These are phyloP conservation scores for Citrus cavaleriei DNA, from an alignment of 345 rosid genomes.

Conservation along the genomic window DNA sequence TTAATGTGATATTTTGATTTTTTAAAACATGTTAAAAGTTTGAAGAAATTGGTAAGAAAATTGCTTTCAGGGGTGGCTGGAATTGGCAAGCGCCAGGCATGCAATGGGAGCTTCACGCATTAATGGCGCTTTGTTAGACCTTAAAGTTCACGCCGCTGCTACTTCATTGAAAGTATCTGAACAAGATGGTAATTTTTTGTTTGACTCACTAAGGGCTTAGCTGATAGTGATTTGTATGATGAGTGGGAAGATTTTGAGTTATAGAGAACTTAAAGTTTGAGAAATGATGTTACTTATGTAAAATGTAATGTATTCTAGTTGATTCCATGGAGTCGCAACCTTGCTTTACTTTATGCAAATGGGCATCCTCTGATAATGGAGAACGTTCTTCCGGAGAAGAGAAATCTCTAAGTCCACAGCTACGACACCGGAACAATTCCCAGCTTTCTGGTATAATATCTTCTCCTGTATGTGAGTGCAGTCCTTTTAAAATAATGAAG, in stretches of 20 bases:
- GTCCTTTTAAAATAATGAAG: not conserved
- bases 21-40: not conserved
- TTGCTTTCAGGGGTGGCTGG: slow-evolving; percentile 78
- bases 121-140: slow-evolving; percentile 69
- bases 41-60: not conserved
- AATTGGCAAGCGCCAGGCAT: slow-evolving; percentile 82
- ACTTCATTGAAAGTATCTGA: slow-evolving; percentile 48
- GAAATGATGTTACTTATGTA: slow-evolving; percentile 1
- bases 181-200: slow-evolving; percentile 31
- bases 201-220: not conserved
- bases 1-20: not conserved
- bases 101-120: slow-evolving; percentile 91
- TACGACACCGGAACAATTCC: slow-evolving; percentile 42
- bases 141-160: slow-evolving; percentile 69
- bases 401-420: slow-evolving; percentile 32
- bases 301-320: slow-evolving; percentile 25
- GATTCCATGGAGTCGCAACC: slow-evolving; percentile 43
- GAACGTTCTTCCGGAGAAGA: slow-evolving; percentile 25
- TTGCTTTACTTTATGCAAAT: slow-evolving; percentile 57
- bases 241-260: not conserved
- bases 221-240: not conserved
- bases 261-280: not conserved
- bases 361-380: slow-evolving; percentile 49
- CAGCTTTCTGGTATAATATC: slow-evolving; percentile 49
- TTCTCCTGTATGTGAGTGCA: not conserved